Base-by-base conservation (phyloP, 2,329 filamentous ascomycete genomes). In the Aotearoamyces nothofagi region DNA sequence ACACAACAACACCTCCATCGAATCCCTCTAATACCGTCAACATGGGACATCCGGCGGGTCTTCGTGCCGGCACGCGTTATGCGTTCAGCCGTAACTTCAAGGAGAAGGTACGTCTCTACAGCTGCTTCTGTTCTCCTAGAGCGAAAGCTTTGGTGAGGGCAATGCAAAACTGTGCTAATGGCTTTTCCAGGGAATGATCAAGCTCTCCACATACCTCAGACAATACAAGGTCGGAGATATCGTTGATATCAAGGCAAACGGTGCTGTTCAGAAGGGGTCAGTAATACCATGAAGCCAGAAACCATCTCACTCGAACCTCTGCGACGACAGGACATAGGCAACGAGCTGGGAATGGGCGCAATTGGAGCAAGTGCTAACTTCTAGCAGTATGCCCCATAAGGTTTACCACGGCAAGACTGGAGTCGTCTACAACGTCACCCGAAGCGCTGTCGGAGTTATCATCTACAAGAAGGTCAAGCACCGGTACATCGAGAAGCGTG, bases 381-480 rank as follows among this genome's bases (percentile, higher is more conserved):
- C 20, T 7, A 24, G 58, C 52, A 84, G 83, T 70, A 90, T 93
- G 83, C 86, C 87, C 53, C 84, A 86, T 78, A 94, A 94, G 75
- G 80, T 93, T 66, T 94, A 92, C 78, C 86, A 96, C 74, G 90
- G 87, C 56, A 96, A 96, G 81, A 93, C 86, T 42, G 84, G 84
- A 57, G 81, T 93, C 53, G 67, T 93, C 65, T 93, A 92, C 81
- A 98, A 98, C 72, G 90, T 98, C 53, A 90, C 87, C 66, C 93
- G 94, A 77, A 80, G 74, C 52, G 81, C 90, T 45, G 84, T 98
- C 58, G 90, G 90, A 54, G 80, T 98, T 62, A 94, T 98, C 67
- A 81, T 98, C 66, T 87, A 92, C 80, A 94, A 93, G 77, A 83
- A 92, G 63, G 90, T 98, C 60, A 84, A 86, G 67, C 90, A 96